Conservation (phyloP, 2,329 filamentous ascomycete species). For the Fonsecaea pugnacius region DNA sequence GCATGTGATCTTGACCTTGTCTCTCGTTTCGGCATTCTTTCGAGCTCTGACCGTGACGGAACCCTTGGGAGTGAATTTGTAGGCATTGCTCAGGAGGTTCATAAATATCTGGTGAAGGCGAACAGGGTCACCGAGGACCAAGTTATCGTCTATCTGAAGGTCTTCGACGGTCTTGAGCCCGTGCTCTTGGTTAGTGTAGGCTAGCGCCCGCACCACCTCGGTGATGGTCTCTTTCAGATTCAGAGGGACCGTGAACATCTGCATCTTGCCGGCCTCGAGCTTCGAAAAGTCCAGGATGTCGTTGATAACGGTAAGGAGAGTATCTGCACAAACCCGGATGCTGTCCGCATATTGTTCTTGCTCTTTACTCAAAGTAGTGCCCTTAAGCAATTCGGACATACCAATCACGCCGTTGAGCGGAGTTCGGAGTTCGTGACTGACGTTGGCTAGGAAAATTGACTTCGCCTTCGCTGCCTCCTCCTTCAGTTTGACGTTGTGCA, state of each 20-base stretch:
- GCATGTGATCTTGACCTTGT: conserved; percentile 44
- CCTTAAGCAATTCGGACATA: conserved; percentile 49
- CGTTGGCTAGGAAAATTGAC: conserved; percentile 52
- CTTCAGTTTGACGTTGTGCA: conserved; percentile 68
- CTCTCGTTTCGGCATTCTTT: conserved; percentile 43
- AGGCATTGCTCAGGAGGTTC: conserved; percentile 66
- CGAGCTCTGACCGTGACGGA: conserved; percentile 54
- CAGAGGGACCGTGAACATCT: conserved; percentile 79
- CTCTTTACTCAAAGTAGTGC: conserved; percentile 47
- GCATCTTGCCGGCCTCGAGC: conserved; percentile 60
- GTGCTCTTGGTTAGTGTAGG: conserved; percentile 66
- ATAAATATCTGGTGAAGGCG: conserved; percentile 70
- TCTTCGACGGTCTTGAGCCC: conserved; percentile 66
- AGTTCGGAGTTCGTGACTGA: conserved; percentile 51
- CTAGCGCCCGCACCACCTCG: conserved; percentile 66
- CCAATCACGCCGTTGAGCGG: conserved; percentile 51
- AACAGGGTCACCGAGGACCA: conserved; percentile 85
- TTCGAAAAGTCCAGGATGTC: conserved; percentile 56
- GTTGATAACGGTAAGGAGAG: conserved; percentile 51
- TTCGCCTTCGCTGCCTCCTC: conserved; percentile 66
- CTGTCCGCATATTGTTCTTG: conserved; percentile 49
- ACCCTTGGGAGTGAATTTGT: conserved; percentile 64
- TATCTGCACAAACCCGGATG: conserved; percentile 49
- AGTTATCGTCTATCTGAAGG: conserved; percentile 63
- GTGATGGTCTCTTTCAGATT: conserved; percentile 71